Percentiles rank a stretch among this genome's conserved stretches.
Evolutionary conservation across 805 yeast genomes (phyloP).

Genomic region (Ogataea nakhonphanomensis): DNA sequence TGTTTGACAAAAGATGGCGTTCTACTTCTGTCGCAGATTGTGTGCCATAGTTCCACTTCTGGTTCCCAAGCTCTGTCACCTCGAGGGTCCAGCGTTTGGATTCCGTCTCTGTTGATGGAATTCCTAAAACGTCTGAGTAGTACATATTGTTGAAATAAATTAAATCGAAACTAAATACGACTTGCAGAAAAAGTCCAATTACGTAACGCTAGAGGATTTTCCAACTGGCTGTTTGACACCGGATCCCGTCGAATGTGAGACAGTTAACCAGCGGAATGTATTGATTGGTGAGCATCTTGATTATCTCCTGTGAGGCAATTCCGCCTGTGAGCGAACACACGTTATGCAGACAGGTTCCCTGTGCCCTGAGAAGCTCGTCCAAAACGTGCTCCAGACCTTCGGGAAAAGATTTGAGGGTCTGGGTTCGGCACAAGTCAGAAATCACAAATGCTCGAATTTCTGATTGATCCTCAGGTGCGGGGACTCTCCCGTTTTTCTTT

Average conservation of each 20-base stretch:
- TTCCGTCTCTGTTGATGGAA: slow-evolving; percentile 54
- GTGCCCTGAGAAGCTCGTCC: slow-evolving; percentile 38
- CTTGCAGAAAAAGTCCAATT: background rate
- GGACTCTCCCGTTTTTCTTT: slow-evolving; percentile 21
- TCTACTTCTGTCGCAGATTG: slow-evolving; percentile 1
- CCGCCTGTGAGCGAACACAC: slow-evolving; percentile 77
- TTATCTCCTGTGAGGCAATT: slow-evolving; percentile 76
- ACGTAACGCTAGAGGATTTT: slow-evolving; percentile 7
- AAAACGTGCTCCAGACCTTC: slow-evolving; percentile 39
- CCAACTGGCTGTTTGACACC: slow-evolving; percentile 41
- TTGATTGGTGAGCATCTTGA: slow-evolving; percentile 73
- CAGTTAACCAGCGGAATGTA: slow-evolving; percentile 74
- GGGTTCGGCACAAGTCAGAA: slow-evolving; percentile 25
- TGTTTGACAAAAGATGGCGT: background rate
- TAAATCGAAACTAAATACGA: background rate
- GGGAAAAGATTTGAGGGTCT: slow-evolving; percentile 24
- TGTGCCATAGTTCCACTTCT: slow-evolving; percentile 66
- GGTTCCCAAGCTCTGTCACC: slow-evolving; percentile 69
- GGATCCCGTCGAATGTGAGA: slow-evolving; percentile 69
- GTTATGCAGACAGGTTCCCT: slow-evolving; percentile 51
- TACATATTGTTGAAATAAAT: slow-evolving; percentile 16
- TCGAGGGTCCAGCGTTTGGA: slow-evolving; percentile 69
- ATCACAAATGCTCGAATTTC: slow-evolving; percentile 24
- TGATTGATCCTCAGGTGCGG: slow-evolving; percentile 18
- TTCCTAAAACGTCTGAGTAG: slow-evolving; percentile 69